These are phyloP conservation scores for Saccharomycopsis fodiens DNA, from an alignment of 805 yeast genomes.

Conservation along the genomic window DNA sequence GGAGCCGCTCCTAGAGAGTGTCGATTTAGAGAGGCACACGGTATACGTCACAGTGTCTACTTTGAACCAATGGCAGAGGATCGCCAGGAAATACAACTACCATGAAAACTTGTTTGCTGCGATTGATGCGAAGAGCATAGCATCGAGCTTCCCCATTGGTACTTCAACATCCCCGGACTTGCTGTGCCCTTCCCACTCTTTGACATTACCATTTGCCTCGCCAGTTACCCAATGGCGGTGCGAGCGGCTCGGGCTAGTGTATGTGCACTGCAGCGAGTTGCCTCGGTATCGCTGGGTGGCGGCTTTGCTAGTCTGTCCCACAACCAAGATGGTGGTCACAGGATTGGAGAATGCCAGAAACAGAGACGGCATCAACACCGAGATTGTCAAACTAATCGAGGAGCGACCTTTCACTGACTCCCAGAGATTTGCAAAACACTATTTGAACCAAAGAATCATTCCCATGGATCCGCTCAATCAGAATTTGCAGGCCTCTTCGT, in stretches of 20 bases:
- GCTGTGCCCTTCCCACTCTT: no score
- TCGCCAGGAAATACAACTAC: not conserved
- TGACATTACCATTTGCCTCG: no score
- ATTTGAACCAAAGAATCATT: not conserved
- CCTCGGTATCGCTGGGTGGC: not conserved
- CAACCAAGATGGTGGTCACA: not conserved
- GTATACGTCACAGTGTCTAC: not conserved
- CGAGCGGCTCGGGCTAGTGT: not conserved
- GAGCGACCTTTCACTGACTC: not conserved
- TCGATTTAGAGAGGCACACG: no score
- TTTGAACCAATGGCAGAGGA: not conserved
- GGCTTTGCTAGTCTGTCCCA: not conserved
- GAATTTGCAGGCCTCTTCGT: constrained; percentile 50
- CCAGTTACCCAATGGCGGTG: not conserved
- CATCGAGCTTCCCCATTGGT: no score
- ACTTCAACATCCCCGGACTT: no score
- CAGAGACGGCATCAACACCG: not conserved
- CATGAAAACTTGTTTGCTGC: not conserved
- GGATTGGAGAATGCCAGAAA: not conserved
- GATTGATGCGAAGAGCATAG: not conserved
- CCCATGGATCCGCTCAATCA: constrained; percentile 71
- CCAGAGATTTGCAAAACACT: not conserved
- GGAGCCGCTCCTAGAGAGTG: no score
- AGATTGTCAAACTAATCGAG: not conserved
- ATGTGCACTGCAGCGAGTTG: not conserved